phyloP scores from a whole-genome alignment of 257 asterid species.

The Fraxinus excelsior region DNA sequence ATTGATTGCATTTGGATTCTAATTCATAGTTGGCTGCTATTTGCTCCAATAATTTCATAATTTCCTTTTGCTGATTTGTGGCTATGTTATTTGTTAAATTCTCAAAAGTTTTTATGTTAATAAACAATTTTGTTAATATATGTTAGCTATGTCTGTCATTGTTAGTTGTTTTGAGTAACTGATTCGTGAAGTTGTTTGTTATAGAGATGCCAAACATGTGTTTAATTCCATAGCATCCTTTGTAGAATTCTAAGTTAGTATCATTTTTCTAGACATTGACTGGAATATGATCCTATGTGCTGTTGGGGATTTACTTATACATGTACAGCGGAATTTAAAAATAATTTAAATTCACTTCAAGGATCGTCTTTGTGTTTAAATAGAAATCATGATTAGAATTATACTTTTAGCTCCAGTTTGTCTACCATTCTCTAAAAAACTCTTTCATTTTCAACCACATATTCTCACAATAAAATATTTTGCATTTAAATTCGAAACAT shows the following conservation, averaged over 20 bases:
- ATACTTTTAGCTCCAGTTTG: no score
- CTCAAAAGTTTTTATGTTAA: background rate
- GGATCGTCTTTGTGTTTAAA: no score
- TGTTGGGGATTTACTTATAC: no score
- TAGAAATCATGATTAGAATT: no score
- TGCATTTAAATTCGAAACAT: no score
- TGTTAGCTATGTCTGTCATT: background rate
- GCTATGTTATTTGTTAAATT: background rate
- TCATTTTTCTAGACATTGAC: background rate
- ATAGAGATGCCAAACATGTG: background rate
- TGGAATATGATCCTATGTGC: constrained; percentile 2
- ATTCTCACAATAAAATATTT: no score
- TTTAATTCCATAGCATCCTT: background rate
- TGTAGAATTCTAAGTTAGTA: background rate
- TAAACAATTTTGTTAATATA: background rate
- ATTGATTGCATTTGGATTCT: background rate
- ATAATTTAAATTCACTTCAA: no score
- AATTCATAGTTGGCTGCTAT: background rate
- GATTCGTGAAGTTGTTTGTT: background rate
- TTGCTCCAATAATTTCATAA: background rate
- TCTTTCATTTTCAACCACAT: no score
- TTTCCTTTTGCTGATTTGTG: background rate
- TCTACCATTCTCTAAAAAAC: no score
- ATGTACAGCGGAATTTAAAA: no score
- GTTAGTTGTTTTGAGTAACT: background rate